Conservation (phyloP, 2,329 filamentous ascomycete species). For the Arthrocladium fulminans region DNA sequence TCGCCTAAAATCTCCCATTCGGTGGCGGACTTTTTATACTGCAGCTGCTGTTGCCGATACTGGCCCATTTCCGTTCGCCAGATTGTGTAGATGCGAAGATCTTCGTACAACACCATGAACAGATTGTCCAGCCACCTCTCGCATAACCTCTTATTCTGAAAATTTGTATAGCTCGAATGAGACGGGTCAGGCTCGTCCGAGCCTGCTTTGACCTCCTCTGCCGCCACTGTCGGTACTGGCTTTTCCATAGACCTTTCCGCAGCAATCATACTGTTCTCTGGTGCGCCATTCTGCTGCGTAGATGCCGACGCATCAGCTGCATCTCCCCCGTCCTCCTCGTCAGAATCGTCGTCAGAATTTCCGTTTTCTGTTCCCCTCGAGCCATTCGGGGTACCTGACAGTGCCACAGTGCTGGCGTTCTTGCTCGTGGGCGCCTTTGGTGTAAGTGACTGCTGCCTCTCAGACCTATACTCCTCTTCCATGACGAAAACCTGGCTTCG, state of each 20-base stretch:
- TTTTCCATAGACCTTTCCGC: slow-evolving; percentile 55
- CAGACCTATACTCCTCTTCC: slow-evolving; percentile 95
- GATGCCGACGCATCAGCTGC: slow-evolving; percentile 22
- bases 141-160: slow-evolving; percentile 94
- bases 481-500: slow-evolving; percentile 97
- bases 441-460: slow-evolving; percentile 48
- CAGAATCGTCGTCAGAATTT: slow-evolving; percentile 25
- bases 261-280: slow-evolving; percentile 23
- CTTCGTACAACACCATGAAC: slow-evolving; percentile 98
- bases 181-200: slow-evolving; percentile 57
- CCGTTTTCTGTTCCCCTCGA: slow-evolving; percentile 24
- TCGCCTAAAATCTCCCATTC: slow-evolving; percentile 98
- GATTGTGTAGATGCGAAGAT: slow-evolving; percentile 95
- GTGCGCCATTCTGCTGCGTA: slow-evolving; percentile 28
- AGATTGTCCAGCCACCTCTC: slow-evolving; percentile 97
- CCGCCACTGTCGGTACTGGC: slow-evolving; percentile 68
- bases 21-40: slow-evolving; percentile 93
- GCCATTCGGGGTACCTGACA: slow-evolving; percentile 57
- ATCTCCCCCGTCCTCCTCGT: slow-evolving; percentile 24
- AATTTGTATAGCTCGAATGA: slow-evolving; percentile 71
- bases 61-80: slow-evolving; percentile 98
- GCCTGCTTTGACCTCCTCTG: slow-evolving; percentile 66
- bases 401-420: slow-evolving; percentile 69
- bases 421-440: slow-evolving; percentile 45
- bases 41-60: slow-evolving; percentile 82